Conservation (phyloP, 805 yeast genomes). For the Yueomyces sinensis region DNA sequence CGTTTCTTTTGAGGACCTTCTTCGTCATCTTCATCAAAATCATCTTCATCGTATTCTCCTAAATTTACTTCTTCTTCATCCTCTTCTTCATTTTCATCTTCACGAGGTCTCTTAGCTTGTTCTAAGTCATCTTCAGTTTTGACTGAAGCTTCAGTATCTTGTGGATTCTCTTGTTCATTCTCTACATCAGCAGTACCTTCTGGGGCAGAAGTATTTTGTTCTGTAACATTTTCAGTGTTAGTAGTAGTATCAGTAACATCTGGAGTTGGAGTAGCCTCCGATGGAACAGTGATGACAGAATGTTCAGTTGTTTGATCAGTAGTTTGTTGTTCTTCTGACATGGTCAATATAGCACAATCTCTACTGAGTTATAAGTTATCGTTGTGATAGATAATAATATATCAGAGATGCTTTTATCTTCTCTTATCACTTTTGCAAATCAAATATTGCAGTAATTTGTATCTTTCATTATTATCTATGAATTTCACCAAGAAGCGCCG, state of each 20-base stretch:
- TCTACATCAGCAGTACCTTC: too few species aligned
- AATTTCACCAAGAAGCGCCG: too few species aligned
- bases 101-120: slow-evolving; percentile 1
- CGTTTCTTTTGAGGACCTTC: slow-evolving; percentile 33
- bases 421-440: too few species aligned
- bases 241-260: background rate
- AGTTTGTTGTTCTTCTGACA: too few species aligned
- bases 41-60: slow-evolving; percentile 30
- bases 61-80: background rate
- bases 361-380: slow-evolving; percentile 1
- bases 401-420: background rate
- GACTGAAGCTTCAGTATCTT: background rate
- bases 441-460: too few species aligned
- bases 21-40: slow-evolving; percentile 44
- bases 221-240: too few species aligned
- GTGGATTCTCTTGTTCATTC: background rate
- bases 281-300: background rate
- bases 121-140: background rate
- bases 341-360: background rate
- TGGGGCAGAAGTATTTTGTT: too few species aligned
- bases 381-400: slow-evolving; percentile 12
- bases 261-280: too few species aligned
- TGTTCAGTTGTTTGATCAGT: background rate
- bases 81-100: slow-evolving; percentile 1
- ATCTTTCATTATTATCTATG: too few species aligned